These are phyloP conservation scores for Escallonia herrerae DNA, from an alignment of 129 eudicot species.

Conservation along the genomic window DNA sequence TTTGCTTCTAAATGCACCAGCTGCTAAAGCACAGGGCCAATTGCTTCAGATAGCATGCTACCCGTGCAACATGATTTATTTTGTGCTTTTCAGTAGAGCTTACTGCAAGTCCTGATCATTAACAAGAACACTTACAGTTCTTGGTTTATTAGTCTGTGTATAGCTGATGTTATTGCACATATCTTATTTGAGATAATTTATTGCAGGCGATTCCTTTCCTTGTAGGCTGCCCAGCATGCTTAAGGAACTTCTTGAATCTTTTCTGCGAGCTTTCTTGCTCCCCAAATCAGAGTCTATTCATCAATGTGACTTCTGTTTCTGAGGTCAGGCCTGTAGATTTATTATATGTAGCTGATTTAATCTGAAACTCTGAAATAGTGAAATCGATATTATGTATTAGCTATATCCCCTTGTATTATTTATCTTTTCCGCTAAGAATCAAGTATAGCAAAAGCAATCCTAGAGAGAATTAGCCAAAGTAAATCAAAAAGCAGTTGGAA, in stretches of 20 bases:
- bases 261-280: conserved; percentile 74
- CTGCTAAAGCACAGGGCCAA: no score
- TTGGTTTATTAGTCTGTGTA: neutral
- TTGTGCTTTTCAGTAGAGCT: no score
- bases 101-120: neutral
- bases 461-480: no score
- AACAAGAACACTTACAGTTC: neutral
- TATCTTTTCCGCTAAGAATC: no score
- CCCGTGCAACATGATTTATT: no score
- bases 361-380: neutral
- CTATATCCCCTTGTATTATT: no score
- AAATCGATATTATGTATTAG: neutral
- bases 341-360: neutral
- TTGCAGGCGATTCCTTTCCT: conserved; percentile 65
- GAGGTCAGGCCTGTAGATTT: conserved; percentile 29
- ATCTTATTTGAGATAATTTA: neutral
- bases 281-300: conserved; percentile 56
- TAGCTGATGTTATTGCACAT: neutral
- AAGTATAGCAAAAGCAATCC: no score
- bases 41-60: no score
- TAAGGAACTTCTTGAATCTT: conserved; percentile 63
- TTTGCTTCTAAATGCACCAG: no score
- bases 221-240: conserved; percentile 78
- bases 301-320: conserved; percentile 50
- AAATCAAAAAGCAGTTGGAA: no score